Conservation (phyloP, 352 stramenopile genomes). For the Pythium periplocum region DNA sequence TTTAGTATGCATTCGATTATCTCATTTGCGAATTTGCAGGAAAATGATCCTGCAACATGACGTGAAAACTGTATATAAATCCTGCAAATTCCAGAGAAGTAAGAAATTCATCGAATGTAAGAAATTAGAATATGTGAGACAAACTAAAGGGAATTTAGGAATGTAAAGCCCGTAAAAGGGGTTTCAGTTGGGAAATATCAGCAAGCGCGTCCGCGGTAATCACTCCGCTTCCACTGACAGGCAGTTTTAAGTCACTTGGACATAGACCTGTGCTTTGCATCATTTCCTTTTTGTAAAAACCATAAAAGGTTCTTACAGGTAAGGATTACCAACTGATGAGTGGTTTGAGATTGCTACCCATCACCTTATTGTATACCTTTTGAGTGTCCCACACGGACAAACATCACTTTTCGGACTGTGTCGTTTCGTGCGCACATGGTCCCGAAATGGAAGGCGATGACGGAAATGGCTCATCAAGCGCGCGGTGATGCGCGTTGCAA, state of each 20-base stretch:
- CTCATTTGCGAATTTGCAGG: no score
- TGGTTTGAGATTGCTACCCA: conserved; percentile 20
- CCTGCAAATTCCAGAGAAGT: no score
- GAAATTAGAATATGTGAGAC: no score
- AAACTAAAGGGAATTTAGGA: no score
- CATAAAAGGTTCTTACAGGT: conserved; percentile 54
- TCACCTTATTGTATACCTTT: conserved; percentile 3
- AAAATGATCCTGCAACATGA: no score
- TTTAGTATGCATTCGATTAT: no score
- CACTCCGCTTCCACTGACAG: conserved; percentile 70
- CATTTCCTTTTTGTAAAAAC: conserved; percentile 81
- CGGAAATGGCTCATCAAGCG: neutral
- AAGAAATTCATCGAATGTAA: no score
- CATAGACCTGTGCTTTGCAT: conserved; percentile 73
- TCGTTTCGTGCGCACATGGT: conserved; percentile 4
- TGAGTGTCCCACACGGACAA: conserved; percentile 1
- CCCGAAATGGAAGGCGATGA: neutral
- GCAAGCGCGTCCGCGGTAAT: conserved; percentile 71
- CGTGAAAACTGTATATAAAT: no score
- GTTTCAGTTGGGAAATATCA: conserved; percentile 21
- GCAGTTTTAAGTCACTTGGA: conserved; percentile 76
- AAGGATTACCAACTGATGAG: conserved; percentile 85
- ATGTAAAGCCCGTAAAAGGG: no score
- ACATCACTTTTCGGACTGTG: neutral
- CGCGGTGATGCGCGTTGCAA: no score